Evolutionary conservation across 2,329 filamentous ascomycete genomes (phyloP), one percentile per base, ranked within the genome.

Genomic region (Exophiala lecanii-corni): DNA sequence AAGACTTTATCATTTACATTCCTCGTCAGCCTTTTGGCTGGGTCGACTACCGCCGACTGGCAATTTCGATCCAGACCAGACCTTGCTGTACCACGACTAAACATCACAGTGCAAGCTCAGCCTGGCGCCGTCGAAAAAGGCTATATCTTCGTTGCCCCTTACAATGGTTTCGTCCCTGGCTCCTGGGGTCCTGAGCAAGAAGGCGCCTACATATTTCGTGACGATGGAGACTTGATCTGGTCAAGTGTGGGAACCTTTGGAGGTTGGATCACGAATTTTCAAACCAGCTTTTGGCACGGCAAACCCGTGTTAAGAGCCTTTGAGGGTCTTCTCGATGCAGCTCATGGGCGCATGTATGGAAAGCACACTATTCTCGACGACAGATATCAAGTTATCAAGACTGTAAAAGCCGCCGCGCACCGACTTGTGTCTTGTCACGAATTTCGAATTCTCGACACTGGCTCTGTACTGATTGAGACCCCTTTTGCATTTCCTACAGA

Each of bases 171-270:
- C 55, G 62, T 45, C 55, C 64, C 70, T 44, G 71, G 70, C 0
- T 36, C 34, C 5, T 17, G 34, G 13, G 34, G 34, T 17, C 73
- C 74, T 2, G 66, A 68, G 4, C 75, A 78, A 57, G 65, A 73
- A 1, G 73, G 64, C 0, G 71, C 75, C 1, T 79, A 79, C 55
- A 79, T 79, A 50, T 71, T 77, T 51, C 66, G 67, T 4, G 68
- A 76, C 51, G 60, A 74, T 21, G 75, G 75, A 2, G 73, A 78
- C 37, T 62, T 79, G 0, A 63, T 80, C 16, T 79, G 75, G 75
- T 78, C 75, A 1, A 73, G 76, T 2, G 74, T 74, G 41, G 68
- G 66, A 3, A 70, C 72, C 53, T 75, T 70, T 51, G 70, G 67
- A 21, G 71, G 71, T 55, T 77, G 73, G 70, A 58, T 68, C 1